phyloP scores from a whole-genome alignment of 805 yeast genomes.

The Debaryomyces castellii region DNA sequence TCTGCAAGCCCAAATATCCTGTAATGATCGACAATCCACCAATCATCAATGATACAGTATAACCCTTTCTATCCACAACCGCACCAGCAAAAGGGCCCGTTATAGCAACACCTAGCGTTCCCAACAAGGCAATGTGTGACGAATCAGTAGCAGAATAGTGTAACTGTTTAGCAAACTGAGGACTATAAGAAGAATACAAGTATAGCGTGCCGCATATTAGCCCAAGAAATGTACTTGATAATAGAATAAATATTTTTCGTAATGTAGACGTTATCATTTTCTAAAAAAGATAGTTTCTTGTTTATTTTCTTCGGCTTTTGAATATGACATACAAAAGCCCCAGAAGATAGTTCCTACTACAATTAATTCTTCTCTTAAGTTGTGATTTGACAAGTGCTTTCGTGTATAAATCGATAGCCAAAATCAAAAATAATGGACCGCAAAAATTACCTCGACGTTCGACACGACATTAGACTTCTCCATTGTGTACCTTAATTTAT shows the following conservation, averaged over 20 bases:
- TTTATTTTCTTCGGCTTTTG: neutral
- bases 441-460: neutral
- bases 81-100: conserved; percentile 70
- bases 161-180: conserved; percentile 64
- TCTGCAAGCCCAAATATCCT: conserved; percentile 58
- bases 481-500: neutral
- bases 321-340: neutral
- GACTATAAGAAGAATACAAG: conserved; percentile 74
- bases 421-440: neutral
- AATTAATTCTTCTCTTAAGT: neutral
- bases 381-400: neutral
- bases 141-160: conserved; percentile 61
- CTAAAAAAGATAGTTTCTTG: neutral
- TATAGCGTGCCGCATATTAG: conserved; percentile 73
- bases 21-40: conserved; percentile 50
- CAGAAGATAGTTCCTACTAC: neutral
- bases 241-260: conserved; percentile 21
- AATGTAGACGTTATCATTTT: conserved; percentile 14
- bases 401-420: neutral
- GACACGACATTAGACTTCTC: neutral
- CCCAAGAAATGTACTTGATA: conserved; percentile 42
- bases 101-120: conserved; percentile 62
- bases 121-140: conserved; percentile 63
- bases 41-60: conserved; percentile 47
- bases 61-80: conserved; percentile 64